phyloP scores from a whole-genome alignment of 805 yeast genomes.

The Wickerhamomyces chaumierensis region DNA sequence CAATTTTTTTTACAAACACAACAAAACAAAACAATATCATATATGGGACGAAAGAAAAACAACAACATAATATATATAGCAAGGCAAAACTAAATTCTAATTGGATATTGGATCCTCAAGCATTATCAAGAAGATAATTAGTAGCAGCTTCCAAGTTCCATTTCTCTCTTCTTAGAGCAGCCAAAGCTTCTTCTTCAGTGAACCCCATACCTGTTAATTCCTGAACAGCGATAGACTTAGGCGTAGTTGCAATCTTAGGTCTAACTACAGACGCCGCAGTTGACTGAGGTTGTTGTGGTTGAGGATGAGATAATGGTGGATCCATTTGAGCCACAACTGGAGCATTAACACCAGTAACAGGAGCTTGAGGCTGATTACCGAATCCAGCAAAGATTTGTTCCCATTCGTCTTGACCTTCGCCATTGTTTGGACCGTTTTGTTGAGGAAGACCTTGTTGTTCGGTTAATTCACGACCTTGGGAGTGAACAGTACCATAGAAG shows the following conservation, averaged over 20 bases:
- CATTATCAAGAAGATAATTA: slow-evolving; percentile 66
- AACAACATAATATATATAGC: no score
- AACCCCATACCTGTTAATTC: slow-evolving; percentile 91
- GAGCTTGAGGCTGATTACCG: slow-evolving; percentile 38
- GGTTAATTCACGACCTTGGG: neutral
- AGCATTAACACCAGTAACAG: no score
- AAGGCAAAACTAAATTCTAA: no score
- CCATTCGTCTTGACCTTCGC: slow-evolving; percentile 49
- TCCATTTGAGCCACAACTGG: no score
- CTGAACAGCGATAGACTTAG: slow-evolving; percentile 49
- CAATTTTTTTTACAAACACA: no score
- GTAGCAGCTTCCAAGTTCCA: slow-evolving; percentile 86
- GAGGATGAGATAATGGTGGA: slow-evolving; percentile 5
- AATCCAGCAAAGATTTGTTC: slow-evolving; percentile 87
- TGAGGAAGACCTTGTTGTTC: neutral
- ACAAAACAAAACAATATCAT: no score
- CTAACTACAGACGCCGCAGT: slow-evolving; percentile 3
- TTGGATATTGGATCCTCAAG: no score
- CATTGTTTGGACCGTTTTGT: neutral
- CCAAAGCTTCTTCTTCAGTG: slow-evolving; percentile 46
- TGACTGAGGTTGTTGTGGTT: slow-evolving; percentile 8
- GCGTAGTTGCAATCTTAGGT: slow-evolving; percentile 29
- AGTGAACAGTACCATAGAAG: slow-evolving; percentile 15
- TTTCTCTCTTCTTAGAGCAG: slow-evolving; percentile 55
- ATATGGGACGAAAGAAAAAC: no score